Conservation (phyloP, 129 eudicot genomes). For the Silybum marianum region DNA sequence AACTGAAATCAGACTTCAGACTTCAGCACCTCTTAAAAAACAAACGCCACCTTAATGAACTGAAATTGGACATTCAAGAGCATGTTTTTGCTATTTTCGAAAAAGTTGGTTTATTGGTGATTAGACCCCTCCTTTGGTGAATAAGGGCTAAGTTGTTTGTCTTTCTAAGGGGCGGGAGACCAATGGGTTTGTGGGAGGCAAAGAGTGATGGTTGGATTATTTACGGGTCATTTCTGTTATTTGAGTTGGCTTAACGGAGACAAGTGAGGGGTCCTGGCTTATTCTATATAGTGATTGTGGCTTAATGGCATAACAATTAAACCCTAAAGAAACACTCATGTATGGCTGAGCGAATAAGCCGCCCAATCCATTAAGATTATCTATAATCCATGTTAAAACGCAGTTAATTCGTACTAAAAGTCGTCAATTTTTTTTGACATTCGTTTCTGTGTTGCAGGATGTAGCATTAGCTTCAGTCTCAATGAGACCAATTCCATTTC, state of each 20-base stretch:
- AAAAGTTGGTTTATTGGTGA: neutral
- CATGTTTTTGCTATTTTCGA: neutral
- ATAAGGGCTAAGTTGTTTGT: neutral
- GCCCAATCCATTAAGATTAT: too few species aligned
- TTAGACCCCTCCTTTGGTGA: neutral
- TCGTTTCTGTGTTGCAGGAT: slow-evolving; percentile 50
- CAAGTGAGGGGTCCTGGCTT: neutral
- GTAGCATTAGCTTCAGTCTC: slow-evolving; percentile 92
- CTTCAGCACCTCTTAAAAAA: too few species aligned
- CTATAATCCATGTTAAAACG: neutral
- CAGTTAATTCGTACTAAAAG: neutral
- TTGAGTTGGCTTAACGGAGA: neutral
- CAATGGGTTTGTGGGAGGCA: neutral
- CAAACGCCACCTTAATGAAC: neutral
- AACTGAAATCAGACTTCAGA: too few species aligned
- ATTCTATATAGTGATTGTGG: neutral
- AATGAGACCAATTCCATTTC: slow-evolving; percentile 91
- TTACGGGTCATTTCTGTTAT: neutral
- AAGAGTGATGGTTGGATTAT: neutral
- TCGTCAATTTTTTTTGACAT: neutral
- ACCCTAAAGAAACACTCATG: neutral
- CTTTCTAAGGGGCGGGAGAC: neutral
- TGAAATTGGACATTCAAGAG: neutral
- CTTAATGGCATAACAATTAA: neutral
- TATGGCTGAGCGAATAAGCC: neutral